Conservation (phyloP, 306 rosid genomes). For the Acacia melanoxylon region DNA sequence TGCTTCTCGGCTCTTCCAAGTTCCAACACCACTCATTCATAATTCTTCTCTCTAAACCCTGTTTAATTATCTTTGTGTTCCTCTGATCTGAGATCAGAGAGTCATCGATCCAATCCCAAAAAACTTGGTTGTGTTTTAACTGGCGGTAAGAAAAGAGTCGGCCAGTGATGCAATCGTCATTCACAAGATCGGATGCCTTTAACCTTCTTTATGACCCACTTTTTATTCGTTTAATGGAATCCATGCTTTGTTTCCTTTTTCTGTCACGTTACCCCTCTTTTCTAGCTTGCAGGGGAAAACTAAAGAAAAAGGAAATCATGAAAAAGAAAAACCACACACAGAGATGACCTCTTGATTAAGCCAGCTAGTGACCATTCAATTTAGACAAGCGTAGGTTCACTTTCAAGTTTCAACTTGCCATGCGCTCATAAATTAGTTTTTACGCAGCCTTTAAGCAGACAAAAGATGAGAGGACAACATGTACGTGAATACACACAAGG, state of each 20-base stretch:
- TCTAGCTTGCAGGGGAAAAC: not conserved
- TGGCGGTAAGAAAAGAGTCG: not conserved
- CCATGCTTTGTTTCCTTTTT: slow-evolving; percentile 17
- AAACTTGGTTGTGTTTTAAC: not conserved
- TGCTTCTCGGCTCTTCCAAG: not conserved
- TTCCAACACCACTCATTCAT: not conserved
- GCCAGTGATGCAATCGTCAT: not conserved
- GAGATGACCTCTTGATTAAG: not conserved
- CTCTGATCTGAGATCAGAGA: no score
- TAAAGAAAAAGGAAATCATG: not conserved
- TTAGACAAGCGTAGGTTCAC: not conserved
- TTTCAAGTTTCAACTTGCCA: not conserved
- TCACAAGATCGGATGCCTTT: not conserved
- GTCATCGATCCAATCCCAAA: no score
- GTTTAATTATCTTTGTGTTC: no score
- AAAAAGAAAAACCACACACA: not conserved
- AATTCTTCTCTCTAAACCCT: no score
- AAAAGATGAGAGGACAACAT: not conserved
- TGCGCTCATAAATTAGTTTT: not conserved
- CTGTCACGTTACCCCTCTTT: not conserved
- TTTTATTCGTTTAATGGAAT: slow-evolving; percentile 25
- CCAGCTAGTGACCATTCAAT: not conserved
- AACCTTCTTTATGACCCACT: not conserved
- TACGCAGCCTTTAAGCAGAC: not conserved
- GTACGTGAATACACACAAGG: not conserved